These are phyloP conservation scores for Suillus bovinus DNA, from an alignment of 768 basidiomycete genomes.

Conservation along the genomic window DNA sequence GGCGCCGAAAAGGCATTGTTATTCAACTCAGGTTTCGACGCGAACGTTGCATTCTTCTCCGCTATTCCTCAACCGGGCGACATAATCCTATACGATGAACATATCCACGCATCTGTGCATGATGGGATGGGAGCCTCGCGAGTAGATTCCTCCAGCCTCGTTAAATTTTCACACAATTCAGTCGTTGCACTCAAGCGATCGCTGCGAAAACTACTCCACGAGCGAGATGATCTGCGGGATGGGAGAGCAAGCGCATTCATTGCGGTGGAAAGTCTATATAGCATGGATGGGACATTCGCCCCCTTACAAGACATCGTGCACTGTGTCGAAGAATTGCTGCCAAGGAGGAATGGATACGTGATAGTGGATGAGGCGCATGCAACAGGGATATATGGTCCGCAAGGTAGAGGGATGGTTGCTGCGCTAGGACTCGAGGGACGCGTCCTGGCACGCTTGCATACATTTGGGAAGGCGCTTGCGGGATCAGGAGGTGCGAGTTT, in stretches of 20 bases:
- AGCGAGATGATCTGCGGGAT: constrained; percentile 35
- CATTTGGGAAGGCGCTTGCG: constrained; percentile 91
- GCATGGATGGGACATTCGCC: constrained; percentile 94
- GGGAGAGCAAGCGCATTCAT: constrained; percentile 65
- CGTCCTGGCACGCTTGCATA: constrained; percentile 79
- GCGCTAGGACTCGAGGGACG: constrained; percentile 67
- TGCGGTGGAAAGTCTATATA: constrained; percentile 87
- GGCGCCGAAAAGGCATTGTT: constrained; percentile 64
- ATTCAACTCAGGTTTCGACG: constrained; percentile 93
- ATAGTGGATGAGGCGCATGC: constrained; percentile 94
- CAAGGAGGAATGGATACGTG: constrained; percentile 64
- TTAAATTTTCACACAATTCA: constrained; percentile 75
- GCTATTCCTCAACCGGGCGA: constrained; percentile 79
- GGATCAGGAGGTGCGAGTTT: constrained; percentile 74
- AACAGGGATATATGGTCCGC: constrained; percentile 83
- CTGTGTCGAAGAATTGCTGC: constrained; percentile 60
- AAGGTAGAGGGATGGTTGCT: constrained; percentile 74
- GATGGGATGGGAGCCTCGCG: constrained; percentile 81
- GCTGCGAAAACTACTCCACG: constrained; percentile 41
- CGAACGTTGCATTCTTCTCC: constrained; percentile 86
- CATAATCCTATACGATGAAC: constrained; percentile 78
- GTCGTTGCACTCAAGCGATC: constrained; percentile 46
- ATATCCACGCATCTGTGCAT: constrained; percentile 89
- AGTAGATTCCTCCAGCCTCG: constrained; percentile 34
- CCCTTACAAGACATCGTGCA: constrained; percentile 70